phyloP scores from a whole-genome alignment of 352 stramenopile genomes.

The Pythium brassicae region DNA sequence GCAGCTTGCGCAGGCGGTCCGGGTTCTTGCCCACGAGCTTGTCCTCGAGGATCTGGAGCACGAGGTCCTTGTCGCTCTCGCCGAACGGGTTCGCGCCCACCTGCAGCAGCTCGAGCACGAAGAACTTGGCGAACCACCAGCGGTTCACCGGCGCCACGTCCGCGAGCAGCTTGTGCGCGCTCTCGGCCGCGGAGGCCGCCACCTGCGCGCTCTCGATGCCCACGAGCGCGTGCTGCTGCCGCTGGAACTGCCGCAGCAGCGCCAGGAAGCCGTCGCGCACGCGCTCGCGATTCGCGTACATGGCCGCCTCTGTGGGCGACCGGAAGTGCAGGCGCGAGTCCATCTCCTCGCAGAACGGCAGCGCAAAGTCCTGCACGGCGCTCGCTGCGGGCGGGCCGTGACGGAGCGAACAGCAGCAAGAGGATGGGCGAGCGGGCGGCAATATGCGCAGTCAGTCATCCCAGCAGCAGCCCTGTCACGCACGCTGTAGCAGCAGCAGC shows the following conservation, averaged over 20 bases:
- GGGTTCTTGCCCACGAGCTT: conserved; percentile 63
- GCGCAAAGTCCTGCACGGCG: conserved; percentile 41
- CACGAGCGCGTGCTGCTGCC: conserved; percentile 45
- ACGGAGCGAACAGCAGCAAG: conserved; percentile 1
- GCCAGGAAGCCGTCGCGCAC: conserved; percentile 54
- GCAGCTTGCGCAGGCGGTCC: conserved; percentile 59
- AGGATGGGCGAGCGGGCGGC: too few species aligned
- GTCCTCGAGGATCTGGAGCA: conserved; percentile 65
- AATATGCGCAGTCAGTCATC: too few species aligned
- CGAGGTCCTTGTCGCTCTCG: conserved; percentile 69
- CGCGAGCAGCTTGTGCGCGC: conserved; percentile 26
- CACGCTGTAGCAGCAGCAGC: too few species aligned
- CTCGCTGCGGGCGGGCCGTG: conserved; percentile 15
- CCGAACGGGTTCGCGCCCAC: conserved; percentile 64
- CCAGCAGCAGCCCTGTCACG: too few species aligned
- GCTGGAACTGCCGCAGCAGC: conserved; percentile 55
- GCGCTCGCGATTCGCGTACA: conserved; percentile 72
- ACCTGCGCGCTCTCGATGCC: conserved; percentile 33
- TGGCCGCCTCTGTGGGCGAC: conserved; percentile 32
- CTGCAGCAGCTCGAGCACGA: conserved; percentile 64
- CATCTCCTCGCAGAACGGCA: conserved; percentile 63
- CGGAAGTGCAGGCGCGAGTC: conserved; percentile 70
- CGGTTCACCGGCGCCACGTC: conserved; percentile 48
- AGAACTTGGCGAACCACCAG: conserved; percentile 79
- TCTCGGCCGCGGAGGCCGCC: conserved; percentile 19